A percentile compares a stretch with the other conserved stretches of the same genome.
phyloP scores from a whole-genome alignment of 2,329 filamentous ascomycete genomes.

The Cytospora piceae region DNA sequence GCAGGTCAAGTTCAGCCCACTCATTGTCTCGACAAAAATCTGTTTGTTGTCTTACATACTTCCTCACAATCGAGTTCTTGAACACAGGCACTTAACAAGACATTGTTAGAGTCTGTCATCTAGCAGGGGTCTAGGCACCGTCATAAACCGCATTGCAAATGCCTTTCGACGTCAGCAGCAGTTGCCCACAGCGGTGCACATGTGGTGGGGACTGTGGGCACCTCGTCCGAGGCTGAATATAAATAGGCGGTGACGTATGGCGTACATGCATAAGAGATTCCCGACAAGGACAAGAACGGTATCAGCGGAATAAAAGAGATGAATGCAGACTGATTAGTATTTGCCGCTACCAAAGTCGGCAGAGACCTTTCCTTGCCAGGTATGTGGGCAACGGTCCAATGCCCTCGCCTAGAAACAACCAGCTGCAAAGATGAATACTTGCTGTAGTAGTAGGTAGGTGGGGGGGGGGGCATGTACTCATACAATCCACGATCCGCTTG shows the following conservation, averaged over 20 bases:
- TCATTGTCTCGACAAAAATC: too few relatives aligned
- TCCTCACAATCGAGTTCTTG: too few relatives aligned
- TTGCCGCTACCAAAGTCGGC: not conserved
- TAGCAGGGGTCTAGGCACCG: not conserved
- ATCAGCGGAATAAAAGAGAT: not conserved
- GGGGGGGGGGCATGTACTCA: not conserved
- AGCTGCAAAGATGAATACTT: not conserved
- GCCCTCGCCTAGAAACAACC: not conserved
- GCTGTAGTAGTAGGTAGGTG: not conserved
- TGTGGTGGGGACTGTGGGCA: not conserved
- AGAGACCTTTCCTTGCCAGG: not conserved
- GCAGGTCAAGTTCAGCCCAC: too few relatives aligned
- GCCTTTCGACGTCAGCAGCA: too few relatives aligned
- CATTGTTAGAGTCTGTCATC: too few relatives aligned
- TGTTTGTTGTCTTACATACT: too few relatives aligned
- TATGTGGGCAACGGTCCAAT: not conserved
- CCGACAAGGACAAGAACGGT: not conserved
- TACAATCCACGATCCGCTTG: constrained; percentile 18
- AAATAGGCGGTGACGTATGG: not conserved
- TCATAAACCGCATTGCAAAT: not conserved
- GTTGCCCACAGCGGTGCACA: not conserved
- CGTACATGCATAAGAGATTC: too few relatives aligned
- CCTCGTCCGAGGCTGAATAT: not conserved
- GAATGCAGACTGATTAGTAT: not conserved
- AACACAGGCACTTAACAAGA: too few relatives aligned